These are phyloP conservation scores for Kazachstania sp. DNA, from an alignment of 1,139 yeast genomes.

Conservation along the genomic window DNA sequence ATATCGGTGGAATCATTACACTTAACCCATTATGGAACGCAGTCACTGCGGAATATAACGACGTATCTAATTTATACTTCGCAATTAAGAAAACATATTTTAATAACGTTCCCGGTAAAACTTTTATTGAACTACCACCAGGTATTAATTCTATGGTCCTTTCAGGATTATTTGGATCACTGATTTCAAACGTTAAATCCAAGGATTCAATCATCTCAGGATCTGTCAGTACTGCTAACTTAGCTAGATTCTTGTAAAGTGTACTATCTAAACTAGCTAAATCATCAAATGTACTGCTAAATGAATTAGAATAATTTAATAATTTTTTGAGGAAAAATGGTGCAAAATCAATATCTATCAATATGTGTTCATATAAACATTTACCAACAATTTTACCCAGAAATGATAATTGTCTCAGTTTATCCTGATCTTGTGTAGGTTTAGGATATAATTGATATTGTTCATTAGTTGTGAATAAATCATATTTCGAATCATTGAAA, in stretches of 20 bases:
- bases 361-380: constrained; percentile 76
- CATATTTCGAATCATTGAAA: constrained; percentile 38
- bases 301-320: constrained; percentile 27
- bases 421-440: constrained; percentile 8
- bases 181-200: constrained; percentile 57
- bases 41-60: constrained; percentile 49
- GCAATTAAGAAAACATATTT: constrained; percentile 74
- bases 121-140: constrained; percentile 48
- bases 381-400: constrained; percentile 76
- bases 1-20: constrained; percentile 56
- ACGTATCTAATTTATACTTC: constrained; percentile 64
- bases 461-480: constrained; percentile 46
- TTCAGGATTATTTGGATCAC: constrained; percentile 19
- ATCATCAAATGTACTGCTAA: constrained; percentile 59
- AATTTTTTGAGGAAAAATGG: constrained; percentile 78
- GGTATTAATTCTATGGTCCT: constrained; percentile 49
- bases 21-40: constrained; percentile 66
- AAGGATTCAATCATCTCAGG: constrained; percentile 50
- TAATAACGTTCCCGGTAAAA: constrained; percentile 53
- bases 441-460: constrained; percentile 62
- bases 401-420: constrained; percentile 8
- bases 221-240: constrained; percentile 44
- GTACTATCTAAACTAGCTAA: constrained; percentile 61
- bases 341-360: constrained; percentile 78
- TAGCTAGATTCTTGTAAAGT: constrained; percentile 56